Percentiles rank a stretch among this genome's conserved stretches.
Conservation (phyloP, 1,284 basidiomycete genomes). For the Rhodotorula sp. region DNA sequence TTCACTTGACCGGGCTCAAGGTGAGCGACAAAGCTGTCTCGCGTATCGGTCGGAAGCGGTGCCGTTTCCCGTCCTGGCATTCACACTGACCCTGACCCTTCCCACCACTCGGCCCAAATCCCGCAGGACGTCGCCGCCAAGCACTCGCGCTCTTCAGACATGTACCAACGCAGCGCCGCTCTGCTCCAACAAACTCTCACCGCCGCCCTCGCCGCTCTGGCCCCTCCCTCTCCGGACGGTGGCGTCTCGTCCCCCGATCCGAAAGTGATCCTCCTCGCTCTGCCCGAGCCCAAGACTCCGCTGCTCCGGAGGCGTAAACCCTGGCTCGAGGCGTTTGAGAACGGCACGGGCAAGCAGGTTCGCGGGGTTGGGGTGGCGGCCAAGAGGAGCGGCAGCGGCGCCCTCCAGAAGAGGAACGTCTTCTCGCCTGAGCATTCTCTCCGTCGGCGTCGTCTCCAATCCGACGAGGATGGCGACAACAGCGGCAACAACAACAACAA, state of each 20-base stretch:
- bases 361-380: not conserved
- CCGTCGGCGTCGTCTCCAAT: not conserved
- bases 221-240: not conserved
- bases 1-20: constrained; percentile 37
- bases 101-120: not conserved
- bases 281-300: constrained; percentile 22
- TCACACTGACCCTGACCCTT: not conserved
- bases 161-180: constrained; percentile 13
- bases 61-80: not conserved
- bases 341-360: not conserved
- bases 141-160: constrained; percentile 17
- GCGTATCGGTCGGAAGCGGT: too few species aligned
- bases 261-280: constrained; percentile 11
- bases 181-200: constrained; percentile 22
- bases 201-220: constrained; percentile 1
- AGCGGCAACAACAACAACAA: not conserved
- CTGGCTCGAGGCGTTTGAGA: constrained; percentile 31
- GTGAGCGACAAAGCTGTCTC: constrained; percentile 3
- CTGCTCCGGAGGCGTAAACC: constrained; percentile 19
- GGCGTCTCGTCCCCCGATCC: constrained; percentile 1
- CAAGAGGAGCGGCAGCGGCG: not conserved
- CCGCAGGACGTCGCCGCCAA: constrained; percentile 8
- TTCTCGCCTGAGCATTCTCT: constrained; percentile 1
- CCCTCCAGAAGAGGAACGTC: constrained; percentile 6
- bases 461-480: not conserved